Percentiles rank a stretch among this genome's conserved stretches.
phyloP scores from a whole-genome alignment of 2,329 filamentous ascomycete genomes.

The Aureobasidium leucospermi region DNA sequence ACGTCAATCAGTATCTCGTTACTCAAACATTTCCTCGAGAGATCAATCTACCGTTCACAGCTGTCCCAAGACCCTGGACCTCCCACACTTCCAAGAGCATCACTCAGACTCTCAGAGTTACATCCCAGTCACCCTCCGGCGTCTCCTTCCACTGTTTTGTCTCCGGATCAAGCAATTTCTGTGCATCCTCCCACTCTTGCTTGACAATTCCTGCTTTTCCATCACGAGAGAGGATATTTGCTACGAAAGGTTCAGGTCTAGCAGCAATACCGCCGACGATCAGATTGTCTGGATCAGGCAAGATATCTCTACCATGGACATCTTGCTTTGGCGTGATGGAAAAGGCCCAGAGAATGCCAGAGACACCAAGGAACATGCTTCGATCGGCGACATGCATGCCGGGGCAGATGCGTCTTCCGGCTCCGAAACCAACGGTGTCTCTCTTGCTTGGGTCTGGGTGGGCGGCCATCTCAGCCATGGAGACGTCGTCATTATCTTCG shows the following conservation, averaged over 20 bases:
- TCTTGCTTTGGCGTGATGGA: conserved; percentile 21
- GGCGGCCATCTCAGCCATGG: conserved; percentile 24
- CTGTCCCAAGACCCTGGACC: no score
- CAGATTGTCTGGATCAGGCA: conserved; percentile 32
- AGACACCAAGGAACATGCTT: conserved; percentile 41
- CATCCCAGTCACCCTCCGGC: not conserved
- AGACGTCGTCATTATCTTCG: conserved; percentile 19
- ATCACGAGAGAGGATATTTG: not conserved
- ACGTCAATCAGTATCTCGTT: no score
- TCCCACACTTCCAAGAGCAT: no score
- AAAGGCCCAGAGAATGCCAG: conserved; percentile 43
- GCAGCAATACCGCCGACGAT: not conserved
- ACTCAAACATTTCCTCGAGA: no score
- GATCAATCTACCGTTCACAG: no score
- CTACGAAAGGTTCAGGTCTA: not conserved
- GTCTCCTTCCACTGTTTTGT: not conserved
- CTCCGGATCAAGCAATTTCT: not conserved
- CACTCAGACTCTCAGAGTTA: not conserved
- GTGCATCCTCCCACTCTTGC: not conserved
- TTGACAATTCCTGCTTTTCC: not conserved
- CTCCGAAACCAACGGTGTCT: conserved; percentile 50
- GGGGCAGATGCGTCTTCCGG: conserved; percentile 51
- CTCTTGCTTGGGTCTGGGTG: conserved; percentile 37
- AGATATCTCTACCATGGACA: conserved; percentile 26
- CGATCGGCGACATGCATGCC: conserved; percentile 50